phyloP scores from a whole-genome alignment of 768 basidiomycete genomes.

The Amanita polypyramis region DNA sequence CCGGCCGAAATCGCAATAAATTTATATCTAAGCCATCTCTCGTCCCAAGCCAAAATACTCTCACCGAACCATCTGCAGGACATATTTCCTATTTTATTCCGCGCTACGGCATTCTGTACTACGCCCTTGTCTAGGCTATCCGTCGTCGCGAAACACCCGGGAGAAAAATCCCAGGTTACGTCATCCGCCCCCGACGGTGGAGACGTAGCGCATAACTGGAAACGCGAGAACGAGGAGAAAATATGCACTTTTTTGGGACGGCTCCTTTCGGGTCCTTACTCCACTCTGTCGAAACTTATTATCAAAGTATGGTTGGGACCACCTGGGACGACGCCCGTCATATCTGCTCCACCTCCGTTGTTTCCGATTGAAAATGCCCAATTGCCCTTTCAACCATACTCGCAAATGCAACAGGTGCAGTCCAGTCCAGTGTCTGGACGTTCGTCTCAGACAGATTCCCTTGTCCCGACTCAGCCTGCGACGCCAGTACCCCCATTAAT shows the following conservation, averaged over 20 bases:
- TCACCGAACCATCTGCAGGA: constrained; percentile 34
- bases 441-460: not conserved
- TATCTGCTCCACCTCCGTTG: constrained; percentile 9
- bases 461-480: not conserved
- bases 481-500: not conserved
- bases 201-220: constrained; percentile 12
- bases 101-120: constrained; percentile 52
- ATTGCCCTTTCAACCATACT: not conserved
- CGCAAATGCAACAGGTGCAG: not conserved
- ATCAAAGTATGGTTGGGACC: constrained; percentile 52
- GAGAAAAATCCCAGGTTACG: no score
- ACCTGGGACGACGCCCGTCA: constrained; percentile 14
- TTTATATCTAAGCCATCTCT: constrained; percentile 55
- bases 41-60: constrained; percentile 44
- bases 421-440: not conserved
- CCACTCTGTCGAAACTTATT: constrained; percentile 52
- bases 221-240: constrained; percentile 30
- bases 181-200: not conserved
- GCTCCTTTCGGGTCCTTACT: constrained; percentile 56
- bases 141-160: constrained; percentile 26
- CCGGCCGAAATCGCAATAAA: constrained; percentile 55
- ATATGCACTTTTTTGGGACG: constrained; percentile 46
- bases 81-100: constrained; percentile 68
- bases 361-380: not conserved
- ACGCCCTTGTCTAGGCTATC: constrained; percentile 62